These are phyloP conservation scores for Tetradesmus obliquus DNA, from an alignment of 139 green algal species.

Conservation along the genomic window DNA sequence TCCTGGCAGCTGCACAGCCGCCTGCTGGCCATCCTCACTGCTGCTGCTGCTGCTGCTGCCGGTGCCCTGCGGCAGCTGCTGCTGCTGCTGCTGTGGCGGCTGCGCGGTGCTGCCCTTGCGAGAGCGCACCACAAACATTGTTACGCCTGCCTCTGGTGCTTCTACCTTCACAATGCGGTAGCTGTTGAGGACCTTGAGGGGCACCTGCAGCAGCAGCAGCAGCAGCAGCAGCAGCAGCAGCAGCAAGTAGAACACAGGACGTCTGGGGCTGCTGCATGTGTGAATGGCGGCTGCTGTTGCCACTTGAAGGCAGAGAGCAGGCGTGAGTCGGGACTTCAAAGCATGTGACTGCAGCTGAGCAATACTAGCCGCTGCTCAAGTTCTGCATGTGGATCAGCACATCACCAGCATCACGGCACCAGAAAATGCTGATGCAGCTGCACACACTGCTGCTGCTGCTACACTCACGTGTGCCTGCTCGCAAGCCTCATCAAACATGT, in stretches of 20 bases:
- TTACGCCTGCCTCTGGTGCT: conserved; percentile 16
- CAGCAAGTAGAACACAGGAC: too few species aligned
- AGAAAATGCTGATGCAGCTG: neutral
- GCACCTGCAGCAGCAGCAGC: conserved; percentile 17
- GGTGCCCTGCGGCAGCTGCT: neutral
- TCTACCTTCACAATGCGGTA: conserved; percentile 27
- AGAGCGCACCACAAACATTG: conserved; percentile 33
- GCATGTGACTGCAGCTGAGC: too few species aligned
- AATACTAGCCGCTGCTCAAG: too few species aligned
- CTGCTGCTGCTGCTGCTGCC: conserved; percentile 19
- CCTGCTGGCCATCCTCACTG: neutral
- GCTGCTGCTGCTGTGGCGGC: neutral
- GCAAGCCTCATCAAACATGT: conserved; percentile 34
- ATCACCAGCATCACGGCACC: too few species aligned
- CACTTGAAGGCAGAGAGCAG: too few species aligned
- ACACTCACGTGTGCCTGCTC: neutral
- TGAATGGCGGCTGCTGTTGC: too few species aligned
- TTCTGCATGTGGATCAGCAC: too few species aligned
- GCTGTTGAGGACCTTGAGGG: conserved; percentile 7
- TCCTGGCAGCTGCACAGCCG: neutral
- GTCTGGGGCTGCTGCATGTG: too few species aligned
- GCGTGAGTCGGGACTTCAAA: too few species aligned
- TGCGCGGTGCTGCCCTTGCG: neutral
- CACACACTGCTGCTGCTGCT: neutral
- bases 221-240: neutral